These are phyloP conservation scores for Cyclanthera cordifolia DNA, from an alignment of 306 rosid genomes.

Conservation along the genomic window DNA sequence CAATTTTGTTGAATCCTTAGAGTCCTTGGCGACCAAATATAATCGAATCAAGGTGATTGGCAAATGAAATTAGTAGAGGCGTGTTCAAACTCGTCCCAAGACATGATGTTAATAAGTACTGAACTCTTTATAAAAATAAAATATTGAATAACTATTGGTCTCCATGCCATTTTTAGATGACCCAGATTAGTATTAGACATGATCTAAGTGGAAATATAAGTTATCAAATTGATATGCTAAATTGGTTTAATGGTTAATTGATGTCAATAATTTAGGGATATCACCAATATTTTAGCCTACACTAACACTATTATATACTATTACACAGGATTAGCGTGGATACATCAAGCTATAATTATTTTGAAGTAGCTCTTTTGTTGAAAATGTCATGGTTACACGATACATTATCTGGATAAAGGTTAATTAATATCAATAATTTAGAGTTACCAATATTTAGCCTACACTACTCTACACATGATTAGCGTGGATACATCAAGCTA, in stretches of 20 bases:
- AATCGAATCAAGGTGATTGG: background rate
- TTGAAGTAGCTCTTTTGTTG: slow-evolving; percentile 4
- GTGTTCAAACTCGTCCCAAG: background rate
- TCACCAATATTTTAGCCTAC: background rate
- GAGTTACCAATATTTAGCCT: background rate
- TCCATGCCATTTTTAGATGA: background rate
- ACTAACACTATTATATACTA: too few species aligned
- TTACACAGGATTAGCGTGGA: background rate
- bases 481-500: background rate
- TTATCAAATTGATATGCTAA: background rate
- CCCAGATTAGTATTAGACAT: background rate
- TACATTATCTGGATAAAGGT: background rate
- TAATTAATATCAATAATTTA: background rate
- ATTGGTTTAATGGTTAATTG: background rate
- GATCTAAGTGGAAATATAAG: background rate
- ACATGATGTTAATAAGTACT: background rate
- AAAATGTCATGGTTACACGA: background rate
- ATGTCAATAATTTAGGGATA: too few species aligned
- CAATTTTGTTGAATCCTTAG: background rate
- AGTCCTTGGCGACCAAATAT: background rate
- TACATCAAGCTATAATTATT: background rate
- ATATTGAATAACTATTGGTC: too few species aligned
- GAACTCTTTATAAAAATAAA: too few species aligned
- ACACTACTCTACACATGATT: background rate
- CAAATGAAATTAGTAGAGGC: background rate